Evolutionary conservation across 768 basidiomycete genomes (phyloP).

Genomic region (Agrocybe chaxingu): DNA sequence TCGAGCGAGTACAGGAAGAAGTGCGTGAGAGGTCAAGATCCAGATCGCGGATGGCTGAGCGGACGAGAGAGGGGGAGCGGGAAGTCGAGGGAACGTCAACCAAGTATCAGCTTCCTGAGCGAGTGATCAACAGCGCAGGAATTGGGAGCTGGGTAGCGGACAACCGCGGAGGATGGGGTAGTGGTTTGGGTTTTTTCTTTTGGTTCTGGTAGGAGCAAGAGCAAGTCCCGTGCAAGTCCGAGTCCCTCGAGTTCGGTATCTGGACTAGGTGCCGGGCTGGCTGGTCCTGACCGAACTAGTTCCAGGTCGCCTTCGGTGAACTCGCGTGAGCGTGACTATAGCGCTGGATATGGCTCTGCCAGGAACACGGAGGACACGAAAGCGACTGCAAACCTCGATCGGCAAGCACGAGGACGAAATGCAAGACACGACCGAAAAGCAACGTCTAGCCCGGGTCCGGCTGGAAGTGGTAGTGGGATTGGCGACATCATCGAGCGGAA

Average conservation of each 20-base stretch:
- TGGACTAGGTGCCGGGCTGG: not conserved
- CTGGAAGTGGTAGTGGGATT: conserved; percentile 20
- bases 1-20: conserved; percentile 28
- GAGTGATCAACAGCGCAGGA: not conserved
- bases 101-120: not conserved
- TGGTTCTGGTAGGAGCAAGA: conserved; percentile 10
- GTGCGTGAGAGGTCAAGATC: not conserved
- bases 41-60: not conserved
- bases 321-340: no score
- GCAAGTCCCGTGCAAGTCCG: not conserved
- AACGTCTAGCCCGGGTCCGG: conserved; percentile 1
- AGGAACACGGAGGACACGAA: no score
- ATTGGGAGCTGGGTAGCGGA: not conserved
- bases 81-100: not conserved
- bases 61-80: not conserved
- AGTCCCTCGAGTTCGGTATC: not conserved
- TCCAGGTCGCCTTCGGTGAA: no score
- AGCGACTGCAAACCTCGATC: no score
- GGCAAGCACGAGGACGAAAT: not conserved
- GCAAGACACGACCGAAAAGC: not conserved
- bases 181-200: conserved; percentile 18
- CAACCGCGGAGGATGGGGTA: conserved; percentile 15
- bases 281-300: no score
- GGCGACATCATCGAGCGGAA: conserved; percentile 50
- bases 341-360: no score